A percentile compares a stretch with the other conserved stretches of the same genome.
phyloP scores from a whole-genome alignment of 768 basidiomycete species.

The Chalciporus piperatus region DNA sequence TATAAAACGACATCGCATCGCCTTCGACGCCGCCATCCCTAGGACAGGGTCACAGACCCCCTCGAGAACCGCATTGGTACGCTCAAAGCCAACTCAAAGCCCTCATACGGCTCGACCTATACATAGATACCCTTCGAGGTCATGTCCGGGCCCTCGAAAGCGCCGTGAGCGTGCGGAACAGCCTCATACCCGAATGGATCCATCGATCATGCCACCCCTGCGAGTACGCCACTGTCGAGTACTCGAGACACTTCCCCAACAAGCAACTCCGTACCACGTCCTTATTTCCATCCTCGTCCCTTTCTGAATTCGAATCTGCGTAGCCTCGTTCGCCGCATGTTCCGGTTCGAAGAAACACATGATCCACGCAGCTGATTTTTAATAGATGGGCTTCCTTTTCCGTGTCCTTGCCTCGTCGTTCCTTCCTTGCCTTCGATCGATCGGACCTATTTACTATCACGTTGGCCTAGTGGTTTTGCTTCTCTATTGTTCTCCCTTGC shows the following conservation, averaged over 20 bases:
- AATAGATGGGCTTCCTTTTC: not conserved
- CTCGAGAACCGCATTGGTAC: no score
- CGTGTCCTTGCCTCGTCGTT: not conserved
- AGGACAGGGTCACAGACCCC: no score
- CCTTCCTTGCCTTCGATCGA: not conserved
- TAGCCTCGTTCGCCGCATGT: slow-evolving; percentile 23
- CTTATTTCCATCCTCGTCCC: slow-evolving; percentile 16
- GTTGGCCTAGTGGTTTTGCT: not conserved
- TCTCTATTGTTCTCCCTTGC: not conserved
- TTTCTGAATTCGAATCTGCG: slow-evolving; percentile 9
- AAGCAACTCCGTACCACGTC: slow-evolving; percentile 4
- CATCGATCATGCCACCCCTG: not conserved
- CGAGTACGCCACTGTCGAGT: no score
- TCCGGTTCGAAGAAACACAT: slow-evolving; percentile 30
- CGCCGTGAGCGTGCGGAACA: not conserved
- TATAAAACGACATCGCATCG: slow-evolving; percentile 21
- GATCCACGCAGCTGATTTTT: slow-evolving; percentile 12
- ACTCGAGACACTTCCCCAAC: not conserved
- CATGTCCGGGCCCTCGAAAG: not conserved
- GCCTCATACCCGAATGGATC: not conserved
- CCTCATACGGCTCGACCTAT: not conserved
- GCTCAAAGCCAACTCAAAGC: no score
- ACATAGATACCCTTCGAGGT: not conserved
- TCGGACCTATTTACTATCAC: not conserved
- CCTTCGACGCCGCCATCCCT: slow-evolving; percentile 7